phyloP scores from a whole-genome alignment of 768 basidiomycete genomes.

The Leucocoprinus sp. region DNA sequence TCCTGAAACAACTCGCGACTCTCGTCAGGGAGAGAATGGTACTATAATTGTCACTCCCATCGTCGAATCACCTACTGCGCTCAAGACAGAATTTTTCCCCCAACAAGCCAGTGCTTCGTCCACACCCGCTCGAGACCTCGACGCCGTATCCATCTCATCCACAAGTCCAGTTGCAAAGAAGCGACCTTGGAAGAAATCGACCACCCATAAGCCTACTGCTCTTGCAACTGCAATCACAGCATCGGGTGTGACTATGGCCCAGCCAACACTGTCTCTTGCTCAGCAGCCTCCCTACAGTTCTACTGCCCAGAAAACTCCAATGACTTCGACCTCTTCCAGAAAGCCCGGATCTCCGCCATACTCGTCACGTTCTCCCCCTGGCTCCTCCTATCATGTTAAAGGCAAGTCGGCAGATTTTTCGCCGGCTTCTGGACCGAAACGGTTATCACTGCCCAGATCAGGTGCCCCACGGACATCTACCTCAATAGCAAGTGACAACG shows the following conservation, averaged over 20 bases:
- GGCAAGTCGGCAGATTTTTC: conserved; percentile 20
- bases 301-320: conserved; percentile 1
- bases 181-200: conserved; percentile 35
- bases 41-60: conserved; percentile 23
- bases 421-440: conserved; percentile 22
- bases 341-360: conserved; percentile 18
- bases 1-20: conserved; percentile 16
- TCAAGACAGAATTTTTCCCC: conserved; percentile 23
- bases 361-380: conserved; percentile 20
- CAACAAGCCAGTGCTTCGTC: conserved; percentile 11
- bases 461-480: conserved; percentile 15
- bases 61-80: conserved; percentile 38
- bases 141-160: conserved; percentile 19
- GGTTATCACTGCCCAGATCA: conserved; percentile 2
- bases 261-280: conserved; percentile 40
- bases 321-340: conserved; percentile 1
- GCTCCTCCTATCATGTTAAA: conserved; percentile 11
- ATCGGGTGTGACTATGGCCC: conserved; percentile 59
- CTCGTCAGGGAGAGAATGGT: conserved; percentile 7
- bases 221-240: conserved; percentile 64
- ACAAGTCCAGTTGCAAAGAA: conserved; percentile 25
- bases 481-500: conserved; percentile 23
- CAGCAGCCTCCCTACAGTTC: conserved; percentile 25
- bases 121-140: conserved; percentile 15
- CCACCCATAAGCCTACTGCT: conserved; percentile 42